Evolutionary conservation across 495 filamentous ascomycete species (phyloP).

Genomic region (Emericellopsis terricola): DNA sequence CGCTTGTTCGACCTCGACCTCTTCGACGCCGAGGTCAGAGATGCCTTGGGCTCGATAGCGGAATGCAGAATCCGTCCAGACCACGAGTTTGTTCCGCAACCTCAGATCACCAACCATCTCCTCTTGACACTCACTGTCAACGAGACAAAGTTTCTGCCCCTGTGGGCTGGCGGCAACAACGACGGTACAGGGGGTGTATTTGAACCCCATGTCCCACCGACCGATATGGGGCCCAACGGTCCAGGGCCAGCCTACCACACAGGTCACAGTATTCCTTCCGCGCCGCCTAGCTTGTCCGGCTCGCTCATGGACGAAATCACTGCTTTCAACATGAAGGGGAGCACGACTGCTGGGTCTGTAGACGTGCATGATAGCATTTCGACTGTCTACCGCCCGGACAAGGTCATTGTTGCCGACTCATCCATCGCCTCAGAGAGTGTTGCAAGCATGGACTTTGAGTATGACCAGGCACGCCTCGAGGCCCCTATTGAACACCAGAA

Average conservation of each 20-base stretch:
- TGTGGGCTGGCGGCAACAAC: slow-evolving; percentile 28
- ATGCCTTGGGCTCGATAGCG: neutral
- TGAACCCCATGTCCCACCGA: slow-evolving; percentile 15
- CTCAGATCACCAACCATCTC: slow-evolving; percentile 13
- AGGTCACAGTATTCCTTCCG: slow-evolving; percentile 12
- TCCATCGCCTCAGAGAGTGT: slow-evolving; percentile 8
- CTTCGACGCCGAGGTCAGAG: neutral
- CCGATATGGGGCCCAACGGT: slow-evolving; percentile 21
- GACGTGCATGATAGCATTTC: slow-evolving; percentile 11
- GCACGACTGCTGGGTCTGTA: slow-evolving; percentile 7
- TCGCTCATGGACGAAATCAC: slow-evolving; percentile 7
- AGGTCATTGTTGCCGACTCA: slow-evolving; percentile 5
- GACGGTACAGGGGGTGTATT: slow-evolving; percentile 29
- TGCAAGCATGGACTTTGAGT: slow-evolving; percentile 4
- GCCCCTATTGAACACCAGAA: slow-evolving; percentile 11
- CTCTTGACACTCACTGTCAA: slow-evolving; percentile 14
- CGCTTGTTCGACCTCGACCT: neutral
- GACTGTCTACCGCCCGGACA: slow-evolving; percentile 2
- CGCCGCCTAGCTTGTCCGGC: slow-evolving; percentile 6
- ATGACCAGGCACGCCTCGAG: slow-evolving; percentile 8
- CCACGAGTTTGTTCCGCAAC: slow-evolving; percentile 7
- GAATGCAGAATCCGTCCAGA: too few species aligned
- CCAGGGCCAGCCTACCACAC: slow-evolving; percentile 27
- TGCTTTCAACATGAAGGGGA: slow-evolving; percentile 6
- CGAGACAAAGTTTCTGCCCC: slow-evolving; percentile 23